Percentiles rank a stretch among this genome's conserved stretches.
Conservation (phyloP, 768 basidiomycete species). For the Collybia sp. region DNA sequence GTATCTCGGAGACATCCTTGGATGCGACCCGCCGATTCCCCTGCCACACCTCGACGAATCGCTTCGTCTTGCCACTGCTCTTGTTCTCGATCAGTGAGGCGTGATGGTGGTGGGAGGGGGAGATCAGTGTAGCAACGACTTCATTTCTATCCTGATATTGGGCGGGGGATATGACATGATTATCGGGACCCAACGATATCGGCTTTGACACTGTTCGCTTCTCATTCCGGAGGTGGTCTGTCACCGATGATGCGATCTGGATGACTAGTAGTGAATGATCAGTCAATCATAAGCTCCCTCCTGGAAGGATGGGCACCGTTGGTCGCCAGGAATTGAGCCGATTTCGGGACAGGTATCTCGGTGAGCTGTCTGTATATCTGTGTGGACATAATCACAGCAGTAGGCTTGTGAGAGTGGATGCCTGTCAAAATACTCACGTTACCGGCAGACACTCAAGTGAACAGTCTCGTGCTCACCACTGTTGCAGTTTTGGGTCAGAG, state of each 20-base stretch:
- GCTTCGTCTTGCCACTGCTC: slow-evolving; percentile 30
- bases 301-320: slow-evolving; percentile 11
- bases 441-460: too few species aligned
- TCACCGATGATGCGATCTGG: slow-evolving; percentile 39
- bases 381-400: too few species aligned
- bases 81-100: slow-evolving; percentile 42
- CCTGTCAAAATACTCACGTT: too few species aligned
- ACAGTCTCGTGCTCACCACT: too few species aligned
- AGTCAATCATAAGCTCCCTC: neutral
- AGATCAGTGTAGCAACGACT: slow-evolving; percentile 34
- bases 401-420: too few species aligned
- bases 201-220: slow-evolving; percentile 38
- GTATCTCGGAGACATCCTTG: slow-evolving; percentile 51
- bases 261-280: slow-evolving; percentile 22
- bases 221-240: slow-evolving; percentile 46
- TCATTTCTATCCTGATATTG: slow-evolving; percentile 30
- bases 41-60: slow-evolving; percentile 59
- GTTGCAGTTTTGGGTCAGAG: too few species aligned
- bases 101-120: slow-evolving; percentile 33
- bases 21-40: slow-evolving; percentile 37
- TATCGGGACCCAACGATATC: slow-evolving; percentile 19
- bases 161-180: slow-evolving; percentile 13
- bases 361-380: slow-evolving; percentile 33
- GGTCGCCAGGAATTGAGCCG: slow-evolving; percentile 25
- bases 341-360: slow-evolving; percentile 32